These are phyloP conservation scores for Phytopythium litorale DNA, from an alignment of 352 stramenopile species.

Conservation along the genomic window DNA sequence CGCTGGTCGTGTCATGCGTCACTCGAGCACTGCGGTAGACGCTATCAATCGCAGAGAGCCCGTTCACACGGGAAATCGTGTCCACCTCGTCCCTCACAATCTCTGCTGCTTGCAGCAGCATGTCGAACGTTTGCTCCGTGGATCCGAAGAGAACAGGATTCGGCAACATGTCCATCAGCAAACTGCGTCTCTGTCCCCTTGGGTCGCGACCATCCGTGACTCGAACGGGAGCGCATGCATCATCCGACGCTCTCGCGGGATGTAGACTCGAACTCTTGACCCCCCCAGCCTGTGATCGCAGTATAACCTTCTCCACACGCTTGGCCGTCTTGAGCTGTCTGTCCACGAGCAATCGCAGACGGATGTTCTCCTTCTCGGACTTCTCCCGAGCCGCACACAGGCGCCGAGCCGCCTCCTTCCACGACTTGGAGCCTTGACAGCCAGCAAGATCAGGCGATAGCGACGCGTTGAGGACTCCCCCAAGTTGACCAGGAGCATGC, in stretches of 20 bases:
- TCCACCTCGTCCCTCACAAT: neutral
- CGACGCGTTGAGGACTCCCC: too few relatives aligned
- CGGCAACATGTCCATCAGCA: neutral
- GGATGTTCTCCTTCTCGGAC: slow-evolving; percentile 20
- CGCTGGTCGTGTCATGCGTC: slow-evolving; percentile 8
- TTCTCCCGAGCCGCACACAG: slow-evolving; percentile 13
- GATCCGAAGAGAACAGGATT: neutral
- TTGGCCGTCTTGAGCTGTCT: slow-evolving; percentile 14
- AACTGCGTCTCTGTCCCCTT: neutral
- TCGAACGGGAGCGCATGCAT: slow-evolving; percentile 1
- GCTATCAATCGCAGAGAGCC: slow-evolving; percentile 6
- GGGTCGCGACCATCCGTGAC: neutral
- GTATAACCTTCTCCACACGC: slow-evolving; percentile 9
- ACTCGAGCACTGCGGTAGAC: slow-evolving; percentile 14
- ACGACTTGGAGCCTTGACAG: neutral
- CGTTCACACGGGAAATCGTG: slow-evolving; percentile 1
- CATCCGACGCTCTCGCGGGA: neutral
- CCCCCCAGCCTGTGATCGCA: neutral
- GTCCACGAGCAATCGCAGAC: slow-evolving; percentile 20
- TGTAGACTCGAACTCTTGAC: neutral
- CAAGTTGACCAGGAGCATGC: too few relatives aligned
- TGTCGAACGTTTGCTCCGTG: slow-evolving; percentile 6
- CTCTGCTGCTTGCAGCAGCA: neutral
- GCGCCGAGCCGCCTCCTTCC: slow-evolving; percentile 15
- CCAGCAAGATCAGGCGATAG: neutral